Evolutionary conservation across 257 asterid genomes (phyloP).

Genomic region (Coffea canephora): DNA sequence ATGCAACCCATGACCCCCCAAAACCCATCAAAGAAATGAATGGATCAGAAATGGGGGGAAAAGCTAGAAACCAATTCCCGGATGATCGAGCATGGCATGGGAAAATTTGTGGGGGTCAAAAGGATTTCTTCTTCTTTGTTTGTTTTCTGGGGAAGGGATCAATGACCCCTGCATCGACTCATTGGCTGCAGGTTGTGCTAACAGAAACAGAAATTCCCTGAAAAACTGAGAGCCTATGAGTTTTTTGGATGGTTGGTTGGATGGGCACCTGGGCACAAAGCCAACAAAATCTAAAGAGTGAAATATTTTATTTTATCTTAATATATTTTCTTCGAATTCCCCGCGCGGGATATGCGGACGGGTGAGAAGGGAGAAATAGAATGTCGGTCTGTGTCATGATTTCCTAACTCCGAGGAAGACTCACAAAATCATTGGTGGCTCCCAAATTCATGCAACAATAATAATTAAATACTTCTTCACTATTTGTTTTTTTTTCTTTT

Average conservation of each 20-base stretch:
- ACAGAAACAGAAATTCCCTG: conserved; percentile 20
- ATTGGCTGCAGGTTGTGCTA: conserved; percentile 23
- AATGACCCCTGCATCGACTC: conserved; percentile 41
- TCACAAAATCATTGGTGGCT: conserved; percentile 16
- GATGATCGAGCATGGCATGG: conserved; percentile 42
- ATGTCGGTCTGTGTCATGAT: conserved; percentile 23
- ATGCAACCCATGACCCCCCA: conserved; percentile 90
- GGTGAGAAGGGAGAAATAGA: conserved; percentile 1
- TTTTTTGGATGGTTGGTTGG: conserved; percentile 11
- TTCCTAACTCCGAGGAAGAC: conserved; percentile 15
- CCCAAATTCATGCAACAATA: background rate
- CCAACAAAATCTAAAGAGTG: conserved; percentile 8
- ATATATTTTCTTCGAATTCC: background rate
- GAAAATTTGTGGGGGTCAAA: conserved; percentile 31
- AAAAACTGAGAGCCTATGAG: conserved; percentile 8
- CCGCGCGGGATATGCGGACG: conserved; percentile 37
- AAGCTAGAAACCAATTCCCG: conserved; percentile 17
- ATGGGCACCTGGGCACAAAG: background rate
- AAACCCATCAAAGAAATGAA: conserved; percentile 65
- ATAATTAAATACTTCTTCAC: no score
- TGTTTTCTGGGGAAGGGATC: conserved; percentile 21
- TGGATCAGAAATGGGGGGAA: conserved; percentile 27
- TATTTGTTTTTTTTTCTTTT: background rate
- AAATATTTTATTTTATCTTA: conserved; percentile 11
- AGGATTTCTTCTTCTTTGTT: background rate